A percentile compares a stretch with the other conserved stretches of the same genome.
Evolutionary conservation across 2,329 filamentous ascomycete species (phyloP).

Genomic region (Alternaria sp.): DNA sequence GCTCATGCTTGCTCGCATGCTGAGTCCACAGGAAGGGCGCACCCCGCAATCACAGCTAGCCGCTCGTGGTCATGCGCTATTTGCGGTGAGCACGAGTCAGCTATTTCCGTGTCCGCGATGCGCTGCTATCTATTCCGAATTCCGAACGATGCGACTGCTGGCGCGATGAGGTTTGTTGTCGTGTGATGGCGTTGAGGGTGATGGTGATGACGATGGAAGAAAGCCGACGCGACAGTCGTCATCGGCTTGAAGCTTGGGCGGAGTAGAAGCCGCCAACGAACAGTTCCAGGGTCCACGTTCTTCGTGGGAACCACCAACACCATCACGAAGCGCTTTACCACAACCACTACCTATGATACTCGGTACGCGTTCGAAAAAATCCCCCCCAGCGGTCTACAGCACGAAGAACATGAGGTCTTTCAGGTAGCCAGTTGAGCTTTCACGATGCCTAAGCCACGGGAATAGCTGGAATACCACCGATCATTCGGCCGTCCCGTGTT

Average conservation of each 20-base stretch:
- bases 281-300: not conserved
- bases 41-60: slow-evolving; percentile 30
- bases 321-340: not conserved
- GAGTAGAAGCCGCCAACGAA: slow-evolving; percentile 2
- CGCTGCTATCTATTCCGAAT: slow-evolving; percentile 7
- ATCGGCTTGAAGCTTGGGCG: slow-evolving; percentile 6
- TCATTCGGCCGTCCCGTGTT: not conserved
- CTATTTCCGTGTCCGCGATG: not conserved
- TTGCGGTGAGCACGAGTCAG: slow-evolving; percentile 19
- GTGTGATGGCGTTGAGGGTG: not conserved
- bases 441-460: not conserved
- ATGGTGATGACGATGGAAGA: not conserved
- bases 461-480: slow-evolving; percentile 1
- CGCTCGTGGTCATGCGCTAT: slow-evolving; percentile 14
- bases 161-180: not conserved
- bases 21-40: slow-evolving; percentile 18
- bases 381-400: not conserved
- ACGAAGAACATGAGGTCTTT: not conserved
- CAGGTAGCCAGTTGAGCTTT: not conserved
- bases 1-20: slow-evolving; percentile 12
- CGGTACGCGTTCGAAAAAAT: not conserved
- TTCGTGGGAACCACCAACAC: not conserved
- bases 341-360: not conserved
- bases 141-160: slow-evolving; percentile 1
- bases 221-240: not conserved